These are phyloP conservation scores for Trifolium dubium DNA, from an alignment of 306 rosid genomes.

Conservation along the genomic window DNA sequence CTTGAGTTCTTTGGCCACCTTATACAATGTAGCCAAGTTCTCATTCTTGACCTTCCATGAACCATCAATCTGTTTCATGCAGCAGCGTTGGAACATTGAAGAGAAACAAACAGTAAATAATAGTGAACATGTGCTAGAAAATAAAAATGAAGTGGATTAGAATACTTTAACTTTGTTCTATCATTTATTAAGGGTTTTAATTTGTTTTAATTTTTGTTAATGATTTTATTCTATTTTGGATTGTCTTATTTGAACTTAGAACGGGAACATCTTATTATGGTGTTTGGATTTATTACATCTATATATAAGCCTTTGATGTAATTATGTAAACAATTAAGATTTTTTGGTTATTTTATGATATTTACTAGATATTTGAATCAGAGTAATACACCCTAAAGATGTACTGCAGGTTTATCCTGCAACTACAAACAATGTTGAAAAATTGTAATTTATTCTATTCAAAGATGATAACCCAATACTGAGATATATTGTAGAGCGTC, in stretches of 20 bases:
- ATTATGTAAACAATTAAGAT: slow-evolving; percentile 5
- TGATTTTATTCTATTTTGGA: slow-evolving; percentile 18
- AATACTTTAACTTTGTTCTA: background rate
- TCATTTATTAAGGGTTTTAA: background rate
- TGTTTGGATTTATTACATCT: slow-evolving; percentile 20
- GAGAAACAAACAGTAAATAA: slow-evolving; percentile 27
- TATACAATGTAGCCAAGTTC: slow-evolving; percentile 60
- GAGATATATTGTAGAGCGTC: too few relatives aligned
- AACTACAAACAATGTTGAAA: background rate
- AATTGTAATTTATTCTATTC: too few relatives aligned
- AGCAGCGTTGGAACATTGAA: slow-evolving; percentile 38
- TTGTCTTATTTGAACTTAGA: background rate
- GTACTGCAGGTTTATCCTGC: background rate
- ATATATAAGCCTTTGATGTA: background rate
- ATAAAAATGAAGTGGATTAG: slow-evolving; percentile 10
- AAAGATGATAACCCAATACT: too few relatives aligned
- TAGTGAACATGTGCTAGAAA: slow-evolving; percentile 28
- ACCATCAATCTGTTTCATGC: slow-evolving; percentile 76
- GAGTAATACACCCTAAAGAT: background rate
- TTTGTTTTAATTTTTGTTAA: background rate
- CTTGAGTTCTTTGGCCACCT: slow-evolving; percentile 75
- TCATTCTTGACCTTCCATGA: slow-evolving; percentile 76
- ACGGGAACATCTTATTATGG: slow-evolving; percentile 22
- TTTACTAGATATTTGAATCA: background rate
- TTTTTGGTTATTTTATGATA: slow-evolving; percentile 1